Evolutionary conservation across 257 asterid genomes (phyloP).

Genomic region (Echites panduratus): DNA sequence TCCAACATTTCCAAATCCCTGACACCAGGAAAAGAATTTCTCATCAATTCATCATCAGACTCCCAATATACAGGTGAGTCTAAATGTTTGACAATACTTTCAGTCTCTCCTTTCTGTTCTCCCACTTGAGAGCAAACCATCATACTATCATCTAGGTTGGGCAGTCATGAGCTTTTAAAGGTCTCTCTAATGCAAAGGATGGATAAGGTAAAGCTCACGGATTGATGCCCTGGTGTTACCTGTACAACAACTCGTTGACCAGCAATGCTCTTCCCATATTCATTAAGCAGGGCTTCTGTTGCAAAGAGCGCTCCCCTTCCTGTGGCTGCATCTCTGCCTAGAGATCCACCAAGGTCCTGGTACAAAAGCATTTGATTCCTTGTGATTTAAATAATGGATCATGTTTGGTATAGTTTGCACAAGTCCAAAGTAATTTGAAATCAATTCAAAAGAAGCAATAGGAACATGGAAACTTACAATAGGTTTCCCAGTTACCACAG

Average conservation of each 20-base stretch:
- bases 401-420: not conserved
- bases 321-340: constrained; percentile 69
- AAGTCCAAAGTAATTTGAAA: not conserved
- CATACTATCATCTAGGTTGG: not conserved
- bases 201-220: not conserved
- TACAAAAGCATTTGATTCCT: not conserved
- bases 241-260: constrained; percentile 50
- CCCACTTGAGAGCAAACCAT: not conserved
- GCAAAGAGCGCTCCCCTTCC: constrained; percentile 62
- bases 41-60: not conserved
- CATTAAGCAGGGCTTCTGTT: constrained; percentile 54
- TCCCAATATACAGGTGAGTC: not conserved
- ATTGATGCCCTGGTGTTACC: constrained; percentile 20
- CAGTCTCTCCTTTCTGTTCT: not conserved
- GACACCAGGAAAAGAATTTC: constrained; percentile 2
- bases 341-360: constrained; percentile 73
- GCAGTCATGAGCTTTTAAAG: not conserved
- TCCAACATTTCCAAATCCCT: constrained; percentile 69
- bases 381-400: not conserved
- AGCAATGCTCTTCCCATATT: constrained; percentile 47
- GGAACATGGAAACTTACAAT: constrained; percentile 27
- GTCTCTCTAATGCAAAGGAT: not conserved
- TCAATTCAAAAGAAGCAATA: not conserved
- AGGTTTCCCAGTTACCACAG: constrained; percentile 66
- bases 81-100: not conserved